phyloP scores from a whole-genome alignment of 179 eudicot species.

The Patellifolia procumbens region DNA sequence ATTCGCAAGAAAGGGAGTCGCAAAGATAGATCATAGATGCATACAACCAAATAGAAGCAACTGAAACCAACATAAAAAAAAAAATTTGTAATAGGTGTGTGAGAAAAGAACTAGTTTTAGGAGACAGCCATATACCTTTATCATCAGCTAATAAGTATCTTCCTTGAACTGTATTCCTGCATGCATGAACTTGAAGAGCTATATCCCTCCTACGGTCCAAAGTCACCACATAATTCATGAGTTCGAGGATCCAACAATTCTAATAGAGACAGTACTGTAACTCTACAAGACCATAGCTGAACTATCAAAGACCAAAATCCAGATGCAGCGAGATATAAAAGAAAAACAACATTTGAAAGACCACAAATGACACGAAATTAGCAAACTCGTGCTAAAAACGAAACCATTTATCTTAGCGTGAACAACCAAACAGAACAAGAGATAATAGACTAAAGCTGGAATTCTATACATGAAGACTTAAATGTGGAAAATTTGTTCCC shows the following conservation, averaged over 20 bases:
- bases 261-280: background rate
- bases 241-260: background rate
- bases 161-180: conserved; percentile 93
- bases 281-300: background rate
- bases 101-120: no score
- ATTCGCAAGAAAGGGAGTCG: conserved; percentile 2
- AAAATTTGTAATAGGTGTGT: no score
- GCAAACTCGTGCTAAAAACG: background rate
- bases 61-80: no score
- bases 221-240: conserved; percentile 3
- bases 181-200: conserved; percentile 46
- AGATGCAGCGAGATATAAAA: background rate
- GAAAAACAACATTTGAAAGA: conserved; percentile 2
- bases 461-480: background rate
- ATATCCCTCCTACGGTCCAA: conserved; percentile 56
- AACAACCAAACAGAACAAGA: no score
- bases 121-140: conserved; percentile 44
- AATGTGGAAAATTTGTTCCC: background rate
- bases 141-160: conserved; percentile 86
- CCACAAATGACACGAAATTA: background rate
- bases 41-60: conserved; percentile 13
- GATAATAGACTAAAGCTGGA: background rate
- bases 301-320: conserved; percentile 5
- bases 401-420: background rate
- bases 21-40: background rate